These are phyloP conservation scores for Tolypocladium paradoxum DNA, from an alignment of 2,329 filamentous ascomycete genomes.

Conservation along the genomic window DNA sequence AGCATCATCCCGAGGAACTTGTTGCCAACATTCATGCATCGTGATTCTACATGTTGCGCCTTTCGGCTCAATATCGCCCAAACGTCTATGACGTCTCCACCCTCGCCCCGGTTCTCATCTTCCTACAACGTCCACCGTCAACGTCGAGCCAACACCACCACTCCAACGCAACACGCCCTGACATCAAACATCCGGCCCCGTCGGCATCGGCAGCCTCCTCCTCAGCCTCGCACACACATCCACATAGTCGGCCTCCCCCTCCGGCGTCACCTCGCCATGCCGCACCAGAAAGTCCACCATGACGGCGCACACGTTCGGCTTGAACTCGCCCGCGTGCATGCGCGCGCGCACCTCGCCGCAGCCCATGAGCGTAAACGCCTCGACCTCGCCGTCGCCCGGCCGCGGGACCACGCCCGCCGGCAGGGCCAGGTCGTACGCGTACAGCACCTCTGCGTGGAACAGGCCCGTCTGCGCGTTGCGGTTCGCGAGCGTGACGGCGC, in stretches of 20 bases:
- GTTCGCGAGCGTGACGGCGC: constrained; percentile 25
- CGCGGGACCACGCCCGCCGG: constrained; percentile 43
- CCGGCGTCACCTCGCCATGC: constrained; percentile 61
- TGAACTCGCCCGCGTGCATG: constrained; percentile 62
- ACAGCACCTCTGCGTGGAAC: constrained; percentile 35
- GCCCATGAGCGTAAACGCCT: constrained; percentile 59
- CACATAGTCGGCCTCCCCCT: constrained; percentile 61
- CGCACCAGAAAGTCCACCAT: constrained; percentile 74
- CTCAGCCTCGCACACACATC: constrained; percentile 47
- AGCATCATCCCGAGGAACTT: too few relatives aligned
- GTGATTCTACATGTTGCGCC: too few relatives aligned
- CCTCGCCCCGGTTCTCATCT: too few relatives aligned
- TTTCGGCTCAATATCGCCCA: too few relatives aligned
- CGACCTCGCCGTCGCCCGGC: constrained; percentile 69
- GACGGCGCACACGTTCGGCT: constrained; percentile 71
- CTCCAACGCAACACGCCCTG: not conserved
- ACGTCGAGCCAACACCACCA: too few relatives aligned
- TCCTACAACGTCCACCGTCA: too few relatives aligned
- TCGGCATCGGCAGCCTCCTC: constrained; percentile 31
- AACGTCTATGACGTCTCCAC: too few relatives aligned
- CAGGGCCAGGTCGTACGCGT: constrained; percentile 69
- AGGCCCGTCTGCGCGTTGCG: constrained; percentile 14
- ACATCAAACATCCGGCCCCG: constrained; percentile 10
- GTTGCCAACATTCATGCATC: not conserved
- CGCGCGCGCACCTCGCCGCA: constrained; percentile 48